Conservation (phyloP, 2,329 filamentous ascomycete genomes). For the Niveomyces coronatus region DNA sequence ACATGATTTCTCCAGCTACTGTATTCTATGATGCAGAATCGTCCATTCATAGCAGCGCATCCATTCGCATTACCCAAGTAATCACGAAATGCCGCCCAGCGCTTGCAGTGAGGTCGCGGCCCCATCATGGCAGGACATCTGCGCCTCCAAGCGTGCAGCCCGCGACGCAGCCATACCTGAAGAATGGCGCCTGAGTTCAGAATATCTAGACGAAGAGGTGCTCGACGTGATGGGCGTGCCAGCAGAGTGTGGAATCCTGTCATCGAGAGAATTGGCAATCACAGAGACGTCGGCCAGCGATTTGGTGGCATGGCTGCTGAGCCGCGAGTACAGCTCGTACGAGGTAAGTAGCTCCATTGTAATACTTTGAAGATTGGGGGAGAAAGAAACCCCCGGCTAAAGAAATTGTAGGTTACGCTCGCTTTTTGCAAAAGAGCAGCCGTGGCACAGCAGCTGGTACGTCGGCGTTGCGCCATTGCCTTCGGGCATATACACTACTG, state of each 20-base stretch:
- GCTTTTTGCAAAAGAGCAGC: neutral
- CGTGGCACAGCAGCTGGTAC: neutral
- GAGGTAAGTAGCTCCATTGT: neutral
- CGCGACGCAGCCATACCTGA: neutral
- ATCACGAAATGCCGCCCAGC: too few species aligned
- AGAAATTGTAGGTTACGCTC: neutral
- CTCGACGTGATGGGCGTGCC: neutral
- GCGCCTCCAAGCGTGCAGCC: too few species aligned
- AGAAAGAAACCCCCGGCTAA: neutral
- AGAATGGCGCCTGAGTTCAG: neutral
- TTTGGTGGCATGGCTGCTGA: neutral
- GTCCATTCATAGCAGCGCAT: too few species aligned
- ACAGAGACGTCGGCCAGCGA: neutral
- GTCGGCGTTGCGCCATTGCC: neutral
- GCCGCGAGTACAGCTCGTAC: neutral
- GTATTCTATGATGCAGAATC: too few species aligned
- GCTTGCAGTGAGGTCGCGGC: too few species aligned
- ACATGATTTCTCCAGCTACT: too few species aligned
- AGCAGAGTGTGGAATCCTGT: slow-evolving; percentile 1
- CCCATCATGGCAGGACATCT: too few species aligned
- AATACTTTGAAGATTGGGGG: too few species aligned
- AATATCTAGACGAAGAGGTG: neutral
- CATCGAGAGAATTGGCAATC: neutral
- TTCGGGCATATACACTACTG: too few species aligned
- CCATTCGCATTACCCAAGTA: too few species aligned